These are phyloP conservation scores for Botrytis tulipae DNA, from an alignment of 2,329 filamentous ascomycete species.

Conservation along the genomic window DNA sequence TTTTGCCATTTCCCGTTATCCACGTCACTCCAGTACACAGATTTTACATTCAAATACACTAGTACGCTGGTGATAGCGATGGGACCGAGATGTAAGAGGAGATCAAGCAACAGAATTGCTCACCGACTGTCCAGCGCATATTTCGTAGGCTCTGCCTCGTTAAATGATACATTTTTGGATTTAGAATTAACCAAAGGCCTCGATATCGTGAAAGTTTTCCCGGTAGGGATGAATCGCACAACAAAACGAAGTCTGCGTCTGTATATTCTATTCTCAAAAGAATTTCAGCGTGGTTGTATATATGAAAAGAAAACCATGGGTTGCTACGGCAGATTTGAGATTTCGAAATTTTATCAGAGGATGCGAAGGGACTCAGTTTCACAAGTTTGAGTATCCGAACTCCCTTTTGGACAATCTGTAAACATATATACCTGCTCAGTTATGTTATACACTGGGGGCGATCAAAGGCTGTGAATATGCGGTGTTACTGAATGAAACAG, in stretches of 20 bases:
- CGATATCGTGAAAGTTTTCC: background rate
- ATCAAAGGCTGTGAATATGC: background rate
- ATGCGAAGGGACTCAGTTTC: background rate
- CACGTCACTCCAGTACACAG: background rate
- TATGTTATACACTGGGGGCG: background rate
- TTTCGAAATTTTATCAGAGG: background rate
- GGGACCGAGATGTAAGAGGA: background rate
- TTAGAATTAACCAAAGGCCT: background rate
- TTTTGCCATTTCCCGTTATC: background rate
- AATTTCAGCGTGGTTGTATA: background rate
- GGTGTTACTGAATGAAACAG: background rate
- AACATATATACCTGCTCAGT: background rate
- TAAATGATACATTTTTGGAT: background rate
- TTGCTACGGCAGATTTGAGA: too few species aligned
- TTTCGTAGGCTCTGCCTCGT: background rate
- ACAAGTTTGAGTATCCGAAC: background rate
- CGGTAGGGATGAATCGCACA: background rate
- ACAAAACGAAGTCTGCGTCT: background rate
- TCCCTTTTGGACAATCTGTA: background rate
- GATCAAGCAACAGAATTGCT: background rate
- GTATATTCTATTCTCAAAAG: background rate
- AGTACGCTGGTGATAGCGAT: background rate
- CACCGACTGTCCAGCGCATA: background rate
- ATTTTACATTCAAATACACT: background rate
- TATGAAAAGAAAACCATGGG: background rate